These are phyloP conservation scores for Mortierella sp. DNA, from an alignment of 371 early-diverging fungal species.

Conservation along the genomic window DNA sequence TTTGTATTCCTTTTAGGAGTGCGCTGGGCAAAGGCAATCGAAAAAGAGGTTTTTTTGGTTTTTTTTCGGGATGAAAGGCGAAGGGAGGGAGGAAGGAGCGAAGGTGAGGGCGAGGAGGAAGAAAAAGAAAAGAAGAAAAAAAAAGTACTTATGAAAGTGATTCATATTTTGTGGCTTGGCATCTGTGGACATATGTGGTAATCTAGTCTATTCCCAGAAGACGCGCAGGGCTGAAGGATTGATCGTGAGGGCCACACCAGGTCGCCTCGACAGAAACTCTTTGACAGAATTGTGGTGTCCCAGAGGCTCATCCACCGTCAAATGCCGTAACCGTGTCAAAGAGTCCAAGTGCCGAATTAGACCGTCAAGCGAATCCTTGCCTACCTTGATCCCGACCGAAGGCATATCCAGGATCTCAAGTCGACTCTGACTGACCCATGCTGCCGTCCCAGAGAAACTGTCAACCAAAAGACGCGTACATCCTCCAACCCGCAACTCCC, in stretches of 20 bases:
- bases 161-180: not conserved
- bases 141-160: not conserved
- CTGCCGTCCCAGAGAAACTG: constrained; percentile 17
- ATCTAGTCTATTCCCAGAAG: not conserved
- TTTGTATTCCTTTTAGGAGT: constrained; percentile 11
- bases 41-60: constrained; percentile 7
- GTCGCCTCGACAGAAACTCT: not conserved
- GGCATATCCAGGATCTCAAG: constrained; percentile 34
- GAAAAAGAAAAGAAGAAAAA: not conserved
- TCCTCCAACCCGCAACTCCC: constrained; percentile 15
- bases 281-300: constrained; percentile 2
- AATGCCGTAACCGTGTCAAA: constrained; percentile 9
- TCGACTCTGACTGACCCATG: constrained; percentile 16
- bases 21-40: constrained; percentile 2
- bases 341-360: constrained; percentile 28
- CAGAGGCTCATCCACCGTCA: constrained; percentile 26
- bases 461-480: constrained; percentile 23
- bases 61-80: constrained; percentile 11
- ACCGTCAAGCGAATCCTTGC: constrained; percentile 11
- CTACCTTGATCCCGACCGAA: constrained; percentile 23
- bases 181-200: not conserved
- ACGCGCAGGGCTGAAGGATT: not conserved
- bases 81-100: constrained; percentile 11
- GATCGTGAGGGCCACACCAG: not conserved
- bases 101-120: constrained; percentile 12